Base-by-base conservation (phyloP, 1,139 yeast species). In the Geotrichum fermentans region DNA sequence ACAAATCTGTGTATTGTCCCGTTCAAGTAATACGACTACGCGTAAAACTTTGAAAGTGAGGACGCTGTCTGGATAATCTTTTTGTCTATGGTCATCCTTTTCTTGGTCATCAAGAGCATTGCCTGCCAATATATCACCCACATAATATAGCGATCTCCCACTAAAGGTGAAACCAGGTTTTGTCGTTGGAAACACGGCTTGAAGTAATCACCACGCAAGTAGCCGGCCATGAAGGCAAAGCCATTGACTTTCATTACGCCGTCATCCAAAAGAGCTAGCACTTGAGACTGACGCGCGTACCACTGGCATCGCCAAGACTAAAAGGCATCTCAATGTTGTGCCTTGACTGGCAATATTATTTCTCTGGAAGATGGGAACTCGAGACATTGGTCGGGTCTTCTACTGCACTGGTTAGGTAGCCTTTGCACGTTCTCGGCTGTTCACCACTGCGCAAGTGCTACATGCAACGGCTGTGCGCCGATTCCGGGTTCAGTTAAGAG, bases 341-440 rank as follows among this genome's bases (percentile, higher is more conserved):
- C 63, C 57, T 0, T 58, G 61, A 11, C 32, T 32, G 8, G 20
- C 17, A 8, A 41, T 46, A 18, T 4, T 29, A 4, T 32, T n/a
- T n/a, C n/a, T n/a, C n/a, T 46, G 6, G 30, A 24, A 33, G 50
- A 46, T 32, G 42, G 32, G 5, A 34, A 22, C 59, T 0, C 13
- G 4, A 5, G 65, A 70, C 45, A 70, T 80, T 39, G 84, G 78
- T 49, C 59, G 57, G 17, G 61, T 82, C n/a, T 61, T 83, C 4
- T 81, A 77, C 61, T 83, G 85, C 29, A 82, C 89, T 0, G 88
- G 88, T 0, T 82, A 77, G n/a, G n/a, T n/a, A n/a, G n/a, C 61
- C 66, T 73, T 22, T 73, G 76, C 56, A 70, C 75, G 28, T 66
- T 71, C 46, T 80, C 82, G n/a, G n/a, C n/a, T n/a, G n/a, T n/a